Evolutionary conservation across 2,329 filamentous ascomycete species (phyloP).

Genomic region (Cladophialophora psammophila): DNA sequence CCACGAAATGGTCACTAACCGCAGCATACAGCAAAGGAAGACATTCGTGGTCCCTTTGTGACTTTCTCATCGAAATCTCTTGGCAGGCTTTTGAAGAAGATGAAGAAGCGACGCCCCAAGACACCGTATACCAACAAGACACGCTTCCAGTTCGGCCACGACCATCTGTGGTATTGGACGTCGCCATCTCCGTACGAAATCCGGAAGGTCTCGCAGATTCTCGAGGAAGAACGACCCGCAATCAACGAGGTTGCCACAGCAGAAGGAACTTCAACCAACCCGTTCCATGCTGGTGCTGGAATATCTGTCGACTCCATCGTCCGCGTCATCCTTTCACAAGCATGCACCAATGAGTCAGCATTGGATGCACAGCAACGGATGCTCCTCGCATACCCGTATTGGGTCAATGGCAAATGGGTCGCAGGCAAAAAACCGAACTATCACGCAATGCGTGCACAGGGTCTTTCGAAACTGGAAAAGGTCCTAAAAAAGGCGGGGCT

Average conservation of each 20-base stretch:
- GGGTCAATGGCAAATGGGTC: constrained; percentile 31
- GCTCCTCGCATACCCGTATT: constrained; percentile 36
- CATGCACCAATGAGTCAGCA: constrained; percentile 37
- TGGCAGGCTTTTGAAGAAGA: neutral
- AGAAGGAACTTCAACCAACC: constrained; percentile 14
- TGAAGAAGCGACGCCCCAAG: neutral
- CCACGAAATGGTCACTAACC: neutral
- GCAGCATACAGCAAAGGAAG: neutral
- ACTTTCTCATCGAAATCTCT: neutral
- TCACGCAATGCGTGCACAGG: constrained; percentile 33
- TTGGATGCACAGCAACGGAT: constrained; percentile 35
- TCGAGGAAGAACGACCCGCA: constrained; percentile 21
- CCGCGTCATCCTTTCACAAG: constrained; percentile 38
- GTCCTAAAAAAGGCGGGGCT: constrained; percentile 32
- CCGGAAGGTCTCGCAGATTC: constrained; percentile 18
- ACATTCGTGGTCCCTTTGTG: neutral
- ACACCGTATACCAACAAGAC: constrained; percentile 23
- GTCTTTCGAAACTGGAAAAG: constrained; percentile 26
- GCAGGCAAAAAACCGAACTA: constrained; percentile 40
- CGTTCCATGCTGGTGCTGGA: constrained; percentile 34
- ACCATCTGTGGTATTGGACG: constrained; percentile 12
- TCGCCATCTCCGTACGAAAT: constrained; percentile 11
- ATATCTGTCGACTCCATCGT: constrained; percentile 37
- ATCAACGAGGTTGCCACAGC: constrained; percentile 3
- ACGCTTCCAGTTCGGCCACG: constrained; percentile 11